A percentile compares a stretch with the other conserved stretches of the same genome.
Evolutionary conservation across 352 stramenopile genomes (phyloP).

Genomic region (Pilasporangium apinafurcum): DNA sequence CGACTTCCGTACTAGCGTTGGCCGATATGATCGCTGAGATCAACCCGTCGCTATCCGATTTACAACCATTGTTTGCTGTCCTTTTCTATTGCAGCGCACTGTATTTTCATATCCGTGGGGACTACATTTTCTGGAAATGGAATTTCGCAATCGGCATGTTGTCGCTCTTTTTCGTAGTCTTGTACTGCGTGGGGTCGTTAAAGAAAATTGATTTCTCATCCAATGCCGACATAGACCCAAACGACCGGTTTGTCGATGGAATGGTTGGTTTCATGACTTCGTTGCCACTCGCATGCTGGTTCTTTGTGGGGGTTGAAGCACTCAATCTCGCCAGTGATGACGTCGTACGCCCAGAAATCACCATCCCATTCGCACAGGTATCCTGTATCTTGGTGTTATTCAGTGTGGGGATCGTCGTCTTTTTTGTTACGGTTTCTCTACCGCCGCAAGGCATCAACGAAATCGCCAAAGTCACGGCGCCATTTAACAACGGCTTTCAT

Average conservation of each 20-base stretch:
- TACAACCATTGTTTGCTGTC: slow-evolving; percentile 12
- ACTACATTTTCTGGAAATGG: slow-evolving; percentile 23
- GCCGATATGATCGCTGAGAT: slow-evolving; percentile 15
- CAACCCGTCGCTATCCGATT: slow-evolving; percentile 2
- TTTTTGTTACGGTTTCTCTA: slow-evolving; percentile 17
- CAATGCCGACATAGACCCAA: slow-evolving; percentile 11
- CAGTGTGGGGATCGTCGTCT: slow-evolving; percentile 8
- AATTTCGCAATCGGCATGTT: slow-evolving; percentile 18
- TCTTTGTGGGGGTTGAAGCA: slow-evolving; percentile 24
- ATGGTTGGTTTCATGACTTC: slow-evolving; percentile 10
- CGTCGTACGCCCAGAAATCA: slow-evolving; percentile 8
- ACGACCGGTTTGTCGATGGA: slow-evolving; percentile 12
- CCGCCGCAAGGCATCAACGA: slow-evolving; percentile 11
- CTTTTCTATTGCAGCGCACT: slow-evolving; percentile 16
- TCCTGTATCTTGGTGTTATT: slow-evolving; percentile 17
- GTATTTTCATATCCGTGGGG: slow-evolving; percentile 13
- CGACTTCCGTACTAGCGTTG: slow-evolving; percentile 13
- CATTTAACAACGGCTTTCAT: slow-evolving; percentile 20
- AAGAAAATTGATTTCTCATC: slow-evolving; percentile 9
- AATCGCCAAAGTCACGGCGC: slow-evolving; percentile 17
- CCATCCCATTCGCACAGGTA: slow-evolving; percentile 16
- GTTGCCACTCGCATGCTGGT: slow-evolving; percentile 23
- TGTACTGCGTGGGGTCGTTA: slow-evolving; percentile 23
- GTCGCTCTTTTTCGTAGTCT: slow-evolving; percentile 19
- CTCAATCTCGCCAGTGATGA: slow-evolving; percentile 15